These are phyloP conservation scores for Cladobotryum protrusum DNA, from an alignment of 2,329 filamentous ascomycete genomes.

Conservation along the genomic window DNA sequence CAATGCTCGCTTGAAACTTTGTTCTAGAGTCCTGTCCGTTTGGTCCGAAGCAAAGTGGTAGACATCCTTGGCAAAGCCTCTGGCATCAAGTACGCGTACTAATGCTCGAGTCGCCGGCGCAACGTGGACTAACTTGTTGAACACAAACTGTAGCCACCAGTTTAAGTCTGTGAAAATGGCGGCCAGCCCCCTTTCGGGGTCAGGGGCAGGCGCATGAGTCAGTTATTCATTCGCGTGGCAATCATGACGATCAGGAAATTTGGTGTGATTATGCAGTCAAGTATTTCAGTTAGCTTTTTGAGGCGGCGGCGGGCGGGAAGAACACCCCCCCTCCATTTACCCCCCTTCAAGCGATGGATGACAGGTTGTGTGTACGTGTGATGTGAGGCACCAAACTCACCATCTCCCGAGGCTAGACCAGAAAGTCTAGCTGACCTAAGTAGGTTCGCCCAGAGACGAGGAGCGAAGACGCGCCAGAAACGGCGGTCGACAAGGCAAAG, in stretches of 20 bases:
- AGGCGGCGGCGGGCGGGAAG: no score
- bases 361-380: neutral
- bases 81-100: conserved; percentile 43
- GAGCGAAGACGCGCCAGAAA: conserved; percentile 45
- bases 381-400: conserved; percentile 27
- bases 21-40: conserved; percentile 27
- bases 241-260: neutral
- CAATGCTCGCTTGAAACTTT: conserved; percentile 34
- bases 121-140: conserved; percentile 28
- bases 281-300: no score
- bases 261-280: no score
- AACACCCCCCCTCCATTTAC: no score
- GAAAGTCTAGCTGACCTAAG: conserved; percentile 32
- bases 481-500: conserved; percentile 44
- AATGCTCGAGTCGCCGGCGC: conserved; percentile 35
- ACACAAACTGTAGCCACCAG: conserved; percentile 45
- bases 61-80: conserved; percentile 33
- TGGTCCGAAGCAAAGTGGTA: conserved; percentile 37
- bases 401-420: conserved; percentile 39
- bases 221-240: conserved; percentile 2
- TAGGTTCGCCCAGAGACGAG: conserved; percentile 48
- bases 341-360: neutral
- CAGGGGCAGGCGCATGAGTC: conserved; percentile 5
- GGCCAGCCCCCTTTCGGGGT: neutral
- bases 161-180: conserved; percentile 34